These are phyloP conservation scores for Macrolepiota fuliginosa DNA, from an alignment of 768 basidiomycete species.

Conservation along the genomic window DNA sequence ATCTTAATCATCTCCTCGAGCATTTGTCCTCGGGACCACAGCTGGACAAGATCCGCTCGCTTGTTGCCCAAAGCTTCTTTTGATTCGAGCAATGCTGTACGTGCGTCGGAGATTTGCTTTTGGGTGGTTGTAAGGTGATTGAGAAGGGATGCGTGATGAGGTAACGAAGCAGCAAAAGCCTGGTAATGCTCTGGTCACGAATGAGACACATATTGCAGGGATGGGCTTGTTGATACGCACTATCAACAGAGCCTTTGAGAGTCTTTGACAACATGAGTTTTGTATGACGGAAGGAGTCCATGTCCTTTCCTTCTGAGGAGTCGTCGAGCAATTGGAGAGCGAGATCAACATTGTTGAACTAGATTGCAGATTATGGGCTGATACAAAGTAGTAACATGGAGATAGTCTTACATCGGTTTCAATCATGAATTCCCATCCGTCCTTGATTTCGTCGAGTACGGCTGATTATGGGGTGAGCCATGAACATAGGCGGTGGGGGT, in stretches of 20 bases:
- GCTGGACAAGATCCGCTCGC: constrained; percentile 84
- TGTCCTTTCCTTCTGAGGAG: constrained; percentile 67
- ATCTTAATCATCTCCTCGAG: constrained; percentile 93
- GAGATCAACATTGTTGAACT: constrained; percentile 95
- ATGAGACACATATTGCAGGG: constrained; percentile 5
- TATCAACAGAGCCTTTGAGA: constrained; percentile 85
- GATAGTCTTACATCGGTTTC: constrained; percentile 65
- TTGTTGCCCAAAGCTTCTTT: constrained; percentile 80
- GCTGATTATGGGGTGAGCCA: constrained; percentile 39
- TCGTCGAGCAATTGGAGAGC: constrained; percentile 87
- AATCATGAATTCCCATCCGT: constrained; percentile 88
- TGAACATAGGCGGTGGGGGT: background rate
- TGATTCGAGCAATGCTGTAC: constrained; percentile 68
- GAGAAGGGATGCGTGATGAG: constrained; percentile 82
- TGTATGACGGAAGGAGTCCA: constrained; percentile 73
- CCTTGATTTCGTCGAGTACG: constrained; percentile 80
- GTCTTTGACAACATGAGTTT: constrained; percentile 78
- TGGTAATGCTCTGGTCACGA: constrained; percentile 74
- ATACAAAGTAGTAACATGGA: constrained; percentile 12
- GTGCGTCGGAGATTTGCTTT: constrained; percentile 67
- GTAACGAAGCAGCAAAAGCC: constrained; percentile 91
- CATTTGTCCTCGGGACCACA: constrained; percentile 88
- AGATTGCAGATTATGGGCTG: constrained; percentile 10
- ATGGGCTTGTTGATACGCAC: constrained; percentile 42
- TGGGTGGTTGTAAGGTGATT: constrained; percentile 73